These are phyloP conservation scores for Sugiyamaella novakii DNA, from an alignment of 1,139 yeast genomes.

Conservation along the genomic window DNA sequence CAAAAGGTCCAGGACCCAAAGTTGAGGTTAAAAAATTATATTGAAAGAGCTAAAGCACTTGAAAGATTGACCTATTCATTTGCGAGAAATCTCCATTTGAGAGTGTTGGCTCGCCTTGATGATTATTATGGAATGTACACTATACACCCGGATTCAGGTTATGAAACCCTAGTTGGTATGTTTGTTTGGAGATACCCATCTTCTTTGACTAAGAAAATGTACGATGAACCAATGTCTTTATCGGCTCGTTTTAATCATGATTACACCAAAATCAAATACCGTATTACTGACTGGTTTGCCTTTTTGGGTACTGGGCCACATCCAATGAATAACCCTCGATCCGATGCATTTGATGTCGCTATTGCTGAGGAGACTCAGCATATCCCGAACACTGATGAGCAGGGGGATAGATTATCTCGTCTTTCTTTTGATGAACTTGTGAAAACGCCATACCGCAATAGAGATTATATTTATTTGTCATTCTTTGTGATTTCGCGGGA, in stretches of 20 bases:
- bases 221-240: slow-evolving; percentile 5
- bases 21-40: slow-evolving; percentile 18
- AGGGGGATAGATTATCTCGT: slow-evolving; percentile 21
- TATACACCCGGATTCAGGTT: slow-evolving; percentile 9
- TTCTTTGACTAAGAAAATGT: background rate
- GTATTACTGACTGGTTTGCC: slow-evolving; percentile 16
- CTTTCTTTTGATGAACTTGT: slow-evolving; percentile 22
- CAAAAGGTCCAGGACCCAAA: slow-evolving; percentile 20
- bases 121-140: slow-evolving; percentile 18
- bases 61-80: slow-evolving; percentile 18
- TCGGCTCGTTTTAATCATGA: slow-evolving; percentile 10
- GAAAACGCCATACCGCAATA: slow-evolving; percentile 22
- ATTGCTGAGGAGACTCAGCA: slow-evolving; percentile 14
- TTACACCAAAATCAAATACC: slow-evolving; percentile 15
- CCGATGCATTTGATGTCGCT: slow-evolving; percentile 4
- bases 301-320: slow-evolving; percentile 20
- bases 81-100: slow-evolving; percentile 20
- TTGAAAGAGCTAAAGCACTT: slow-evolving; percentile 22
- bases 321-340: slow-evolving; percentile 21
- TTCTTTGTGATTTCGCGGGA: slow-evolving; percentile 24
- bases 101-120: slow-evolving; percentile 11
- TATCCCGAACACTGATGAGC: slow-evolving; percentile 17
- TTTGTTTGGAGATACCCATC: slow-evolving; percentile 20
- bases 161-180: slow-evolving; percentile 21
- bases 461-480: slow-evolving; percentile 23